Conservation (phyloP, 2,329 filamentous ascomycete species). For the Rosellinia necatrix region DNA sequence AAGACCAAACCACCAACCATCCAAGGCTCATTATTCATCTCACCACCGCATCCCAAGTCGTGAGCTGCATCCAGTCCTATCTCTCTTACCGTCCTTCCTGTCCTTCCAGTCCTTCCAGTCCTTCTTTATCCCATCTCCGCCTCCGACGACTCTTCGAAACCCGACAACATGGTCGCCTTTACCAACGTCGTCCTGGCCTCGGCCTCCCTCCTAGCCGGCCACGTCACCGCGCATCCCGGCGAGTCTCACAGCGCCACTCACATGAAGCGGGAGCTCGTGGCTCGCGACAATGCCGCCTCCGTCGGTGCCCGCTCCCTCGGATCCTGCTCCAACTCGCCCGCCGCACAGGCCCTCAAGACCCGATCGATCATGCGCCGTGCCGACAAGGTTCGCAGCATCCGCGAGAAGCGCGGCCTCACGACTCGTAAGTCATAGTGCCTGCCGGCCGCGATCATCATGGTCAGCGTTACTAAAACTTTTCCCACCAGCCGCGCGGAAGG, state of each 20-base stretch:
- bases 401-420: conserved; percentile 44
- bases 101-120: background rate
- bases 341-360: conserved; percentile 45
- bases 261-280: conserved; percentile 43
- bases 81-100: background rate
- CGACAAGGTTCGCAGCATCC: conserved; percentile 45
- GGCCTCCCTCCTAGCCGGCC: conserved; percentile 31
- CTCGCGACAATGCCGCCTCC: conserved; percentile 40
- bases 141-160: too few relatives aligned
- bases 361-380: conserved; percentile 48
- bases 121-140: background rate
- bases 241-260: conserved; percentile 38
- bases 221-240: conserved; percentile 40
- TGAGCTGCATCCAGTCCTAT: background rate
- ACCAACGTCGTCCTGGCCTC: conserved; percentile 30
- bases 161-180: conserved; percentile 33
- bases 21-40: background rate
- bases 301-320: conserved; percentile 45
- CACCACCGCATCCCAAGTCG: background rate
- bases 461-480: background rate
- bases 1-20: background rate
- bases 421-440: conserved; percentile 29
- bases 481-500: conserved; percentile 37
- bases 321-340: conserved; percentile 46
- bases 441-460: background rate